Evolutionary conservation across 495 filamentous ascomycete genomes (phyloP).

Genomic region (Bombardia bombarda): DNA sequence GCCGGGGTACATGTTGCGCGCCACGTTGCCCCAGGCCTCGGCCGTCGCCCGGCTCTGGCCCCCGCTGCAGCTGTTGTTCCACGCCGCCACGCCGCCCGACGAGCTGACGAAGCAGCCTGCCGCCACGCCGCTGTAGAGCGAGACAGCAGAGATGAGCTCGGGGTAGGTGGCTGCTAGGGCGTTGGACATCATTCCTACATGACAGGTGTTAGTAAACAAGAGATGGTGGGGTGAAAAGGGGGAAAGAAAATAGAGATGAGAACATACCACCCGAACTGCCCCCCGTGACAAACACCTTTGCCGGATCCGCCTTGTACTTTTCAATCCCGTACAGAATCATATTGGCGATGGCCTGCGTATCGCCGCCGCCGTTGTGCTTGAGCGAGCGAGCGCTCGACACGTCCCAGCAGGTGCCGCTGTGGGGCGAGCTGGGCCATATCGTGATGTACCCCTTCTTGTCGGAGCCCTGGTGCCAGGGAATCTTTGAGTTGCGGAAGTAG

Average conservation of each 20-base stretch:
- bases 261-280: conserved; percentile 33
- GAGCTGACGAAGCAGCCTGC: conserved; percentile 47
- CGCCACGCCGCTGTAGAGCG: conserved; percentile 49
- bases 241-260: conserved; percentile 19
- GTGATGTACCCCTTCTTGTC: conserved; percentile 51
- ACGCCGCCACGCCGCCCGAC: conserved; percentile 30
- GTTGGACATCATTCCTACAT: conserved; percentile 38
- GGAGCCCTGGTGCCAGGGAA: conserved; percentile 40
- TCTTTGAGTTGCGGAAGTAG: conserved; percentile 42
- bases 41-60: conserved; percentile 31
- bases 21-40: conserved; percentile 34
- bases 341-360: conserved; percentile 33
- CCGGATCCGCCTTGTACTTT: conserved; percentile 24
- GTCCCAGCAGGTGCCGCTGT: conserved; percentile 50
- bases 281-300: conserved; percentile 30
- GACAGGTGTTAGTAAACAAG: neutral
- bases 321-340: conserved; percentile 32
- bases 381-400: conserved; percentile 40
- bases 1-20: conserved; percentile 37
- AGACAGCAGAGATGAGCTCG: conserved; percentile 45
- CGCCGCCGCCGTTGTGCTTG: conserved; percentile 27
- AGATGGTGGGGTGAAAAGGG: neutral
- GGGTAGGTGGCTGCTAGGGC: conserved; percentile 52
- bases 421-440: conserved; percentile 42
- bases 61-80: conserved; percentile 35